Conservation (phyloP, 805 yeast species). For the Lipomyces yamanashiensis region DNA sequence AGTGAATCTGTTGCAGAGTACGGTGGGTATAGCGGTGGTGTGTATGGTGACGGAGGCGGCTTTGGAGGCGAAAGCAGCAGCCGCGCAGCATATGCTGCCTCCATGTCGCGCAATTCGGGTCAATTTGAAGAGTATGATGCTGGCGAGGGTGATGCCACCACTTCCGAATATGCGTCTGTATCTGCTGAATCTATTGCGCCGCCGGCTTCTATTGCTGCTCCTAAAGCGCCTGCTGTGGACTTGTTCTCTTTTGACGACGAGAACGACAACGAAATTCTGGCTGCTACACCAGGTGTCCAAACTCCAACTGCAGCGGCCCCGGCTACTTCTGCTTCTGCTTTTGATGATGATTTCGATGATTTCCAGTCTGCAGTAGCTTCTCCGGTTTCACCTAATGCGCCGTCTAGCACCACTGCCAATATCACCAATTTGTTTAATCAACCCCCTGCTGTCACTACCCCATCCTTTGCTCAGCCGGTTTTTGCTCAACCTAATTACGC, state of each 20-base stretch:
- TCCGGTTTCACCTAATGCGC: conserved; percentile 32
- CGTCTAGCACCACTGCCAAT: conserved; percentile 13
- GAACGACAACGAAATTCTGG: not conserved
- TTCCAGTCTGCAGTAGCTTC: conserved; percentile 57
- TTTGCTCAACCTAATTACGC: conserved; percentile 5
- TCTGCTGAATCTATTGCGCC: conserved; percentile 37
- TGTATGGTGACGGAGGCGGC: conserved; percentile 52
- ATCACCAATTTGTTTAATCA: conserved; percentile 8
- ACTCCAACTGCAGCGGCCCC: conserved; percentile 8
- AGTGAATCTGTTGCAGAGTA: conserved; percentile 42
- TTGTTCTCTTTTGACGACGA: conserved; percentile 38
- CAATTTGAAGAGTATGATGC: conserved; percentile 40
- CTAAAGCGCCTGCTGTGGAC: conserved; percentile 29
- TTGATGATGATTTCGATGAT: conserved; percentile 55
- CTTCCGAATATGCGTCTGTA: conserved; percentile 47
- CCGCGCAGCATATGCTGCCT: conserved; percentile 5
- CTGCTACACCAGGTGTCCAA: conserved; percentile 10
- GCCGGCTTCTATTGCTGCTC: conserved; percentile 31
- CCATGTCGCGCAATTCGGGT: conserved; percentile 9
- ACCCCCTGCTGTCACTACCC: not conserved
- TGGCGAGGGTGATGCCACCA: conserved; percentile 37
- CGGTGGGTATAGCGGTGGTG: conserved; percentile 46
- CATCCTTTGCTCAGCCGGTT: conserved; percentile 2
- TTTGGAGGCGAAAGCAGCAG: conserved; percentile 27
- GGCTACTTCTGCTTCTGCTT: conserved; percentile 19